Percentiles rank a stretch among this genome's conserved stretches.
Conservation (phyloP, 805 yeast species). For the Debaryomyces castellii region DNA sequence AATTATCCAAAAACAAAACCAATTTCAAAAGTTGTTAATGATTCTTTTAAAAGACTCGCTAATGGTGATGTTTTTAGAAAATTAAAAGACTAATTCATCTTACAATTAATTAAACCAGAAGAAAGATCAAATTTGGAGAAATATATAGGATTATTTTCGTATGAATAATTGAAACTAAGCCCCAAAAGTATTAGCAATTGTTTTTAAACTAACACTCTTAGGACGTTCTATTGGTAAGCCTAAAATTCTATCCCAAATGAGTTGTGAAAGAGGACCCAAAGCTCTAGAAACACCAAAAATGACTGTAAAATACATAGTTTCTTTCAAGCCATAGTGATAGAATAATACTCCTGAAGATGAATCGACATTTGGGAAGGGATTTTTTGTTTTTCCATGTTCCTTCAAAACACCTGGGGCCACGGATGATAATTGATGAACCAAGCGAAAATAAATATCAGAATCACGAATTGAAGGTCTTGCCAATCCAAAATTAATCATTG, state of each 20-base stretch:
- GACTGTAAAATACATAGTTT: slow-evolving; percentile 74
- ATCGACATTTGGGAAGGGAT: slow-evolving; percentile 85
- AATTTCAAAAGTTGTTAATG: no score
- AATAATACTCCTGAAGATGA: slow-evolving; percentile 76
- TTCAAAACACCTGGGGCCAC: slow-evolving; percentile 75
- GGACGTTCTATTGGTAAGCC: slow-evolving; percentile 85
- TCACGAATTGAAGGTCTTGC: slow-evolving; percentile 52
- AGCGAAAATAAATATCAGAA: slow-evolving; percentile 39
- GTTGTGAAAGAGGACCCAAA: slow-evolving; percentile 74
- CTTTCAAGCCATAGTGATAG: slow-evolving; percentile 76
- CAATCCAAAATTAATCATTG: slow-evolving; percentile 68
- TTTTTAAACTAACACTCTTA: slow-evolving; percentile 31
- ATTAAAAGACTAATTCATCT: no score
- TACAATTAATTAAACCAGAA: no score
- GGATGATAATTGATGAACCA: slow-evolving; percentile 63
- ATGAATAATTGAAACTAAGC: background rate
- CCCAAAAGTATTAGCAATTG: background rate
- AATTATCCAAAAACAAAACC: no score
- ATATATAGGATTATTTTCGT: background rate
- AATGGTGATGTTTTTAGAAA: no score
- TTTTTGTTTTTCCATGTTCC: slow-evolving; percentile 80
- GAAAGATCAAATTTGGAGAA: no score
- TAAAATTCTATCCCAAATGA: slow-evolving; percentile 73
- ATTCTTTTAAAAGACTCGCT: no score
- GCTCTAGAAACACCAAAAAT: slow-evolving; percentile 82